These are phyloP conservation scores for Phaffomyces thermotolerans DNA, from an alignment of 805 yeast species.

Conservation along the genomic window DNA sequence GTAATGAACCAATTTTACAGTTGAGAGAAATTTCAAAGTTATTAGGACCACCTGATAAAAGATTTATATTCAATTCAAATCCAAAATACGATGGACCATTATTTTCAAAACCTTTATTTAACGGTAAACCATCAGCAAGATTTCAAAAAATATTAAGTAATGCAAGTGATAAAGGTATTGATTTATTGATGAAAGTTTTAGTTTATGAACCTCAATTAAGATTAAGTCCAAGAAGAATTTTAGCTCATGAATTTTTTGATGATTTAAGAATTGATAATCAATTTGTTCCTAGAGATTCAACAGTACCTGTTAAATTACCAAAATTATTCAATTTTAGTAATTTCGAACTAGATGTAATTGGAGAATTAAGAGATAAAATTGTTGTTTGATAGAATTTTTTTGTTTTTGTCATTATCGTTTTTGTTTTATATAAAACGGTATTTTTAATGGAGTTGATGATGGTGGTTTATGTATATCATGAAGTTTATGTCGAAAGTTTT, in stretches of 20 bases:
- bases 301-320: slow-evolving; percentile 36
- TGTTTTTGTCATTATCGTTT: too few species aligned
- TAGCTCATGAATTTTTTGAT: slow-evolving; percentile 85
- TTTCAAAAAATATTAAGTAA: slow-evolving; percentile 63
- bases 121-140: slow-evolving; percentile 46
- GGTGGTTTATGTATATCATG: too few species aligned
- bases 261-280: slow-evolving; percentile 58
- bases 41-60: slow-evolving; percentile 78
- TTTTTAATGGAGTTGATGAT: too few species aligned
- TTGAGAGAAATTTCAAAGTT: slow-evolving; percentile 84
- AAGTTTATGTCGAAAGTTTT: too few species aligned
- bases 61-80: slow-evolving; percentile 66
- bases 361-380: slow-evolving; percentile 22
- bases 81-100: slow-evolving; percentile 72
- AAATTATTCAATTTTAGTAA: slow-evolving; percentile 63
- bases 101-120: slow-evolving; percentile 56
- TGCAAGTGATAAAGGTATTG: slow-evolving; percentile 82
- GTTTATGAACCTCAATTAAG: slow-evolving; percentile 88
- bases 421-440: too few species aligned
- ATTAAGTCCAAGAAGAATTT: slow-evolving; percentile 69
- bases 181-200: slow-evolving; percentile 69
- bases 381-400: slow-evolving; percentile 3
- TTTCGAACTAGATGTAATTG: slow-evolving; percentile 50
- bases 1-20: slow-evolving; percentile 82
- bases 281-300: slow-evolving; percentile 49